Evolutionary conservation across 345 rosid species (phyloP).

Genomic region (Camelina hispida): DNA sequence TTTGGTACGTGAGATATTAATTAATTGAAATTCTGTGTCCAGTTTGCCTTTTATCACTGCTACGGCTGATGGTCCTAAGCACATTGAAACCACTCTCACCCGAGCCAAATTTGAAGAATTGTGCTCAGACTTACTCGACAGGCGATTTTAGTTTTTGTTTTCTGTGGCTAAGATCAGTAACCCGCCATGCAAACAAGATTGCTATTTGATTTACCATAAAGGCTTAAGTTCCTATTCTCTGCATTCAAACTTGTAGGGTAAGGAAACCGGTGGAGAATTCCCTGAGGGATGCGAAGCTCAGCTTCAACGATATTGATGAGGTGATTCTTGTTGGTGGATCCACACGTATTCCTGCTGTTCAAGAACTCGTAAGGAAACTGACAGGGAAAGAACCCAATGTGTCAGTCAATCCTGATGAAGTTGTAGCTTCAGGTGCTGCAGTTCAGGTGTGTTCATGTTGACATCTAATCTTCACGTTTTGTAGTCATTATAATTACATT

Average conservation of each 20-base stretch:
- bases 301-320: constrained; percentile 86
- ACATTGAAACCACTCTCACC: constrained; percentile 89
- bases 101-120: constrained; percentile 92
- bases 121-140: constrained; percentile 87
- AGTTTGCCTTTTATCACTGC: constrained; percentile 99
- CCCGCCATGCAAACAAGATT: neutral
- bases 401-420: constrained; percentile 96
- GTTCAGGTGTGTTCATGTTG: constrained; percentile 67
- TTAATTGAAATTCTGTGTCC: constrained; percentile 10
- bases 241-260: constrained; percentile 52
- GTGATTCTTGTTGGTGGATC: constrained; percentile 98
- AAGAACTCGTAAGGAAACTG: constrained; percentile 84
- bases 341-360: constrained; percentile 94
- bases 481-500: neutral
- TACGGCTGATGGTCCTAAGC: constrained; percentile 97
- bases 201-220: neutral
- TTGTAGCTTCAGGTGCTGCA: constrained; percentile 96
- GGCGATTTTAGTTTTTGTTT: constrained; percentile 47
- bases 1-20: neutral
- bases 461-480: neutral
- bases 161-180: neutral
- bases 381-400: constrained; percentile 96
- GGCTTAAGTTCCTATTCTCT: neutral
- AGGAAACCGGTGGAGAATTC: constrained; percentile 89
- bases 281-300: constrained; percentile 83